These are phyloP conservation scores for Melanomma pulvis-pyrius DNA, from an alignment of 495 filamentous ascomycete genomes.

Conservation along the genomic window DNA sequence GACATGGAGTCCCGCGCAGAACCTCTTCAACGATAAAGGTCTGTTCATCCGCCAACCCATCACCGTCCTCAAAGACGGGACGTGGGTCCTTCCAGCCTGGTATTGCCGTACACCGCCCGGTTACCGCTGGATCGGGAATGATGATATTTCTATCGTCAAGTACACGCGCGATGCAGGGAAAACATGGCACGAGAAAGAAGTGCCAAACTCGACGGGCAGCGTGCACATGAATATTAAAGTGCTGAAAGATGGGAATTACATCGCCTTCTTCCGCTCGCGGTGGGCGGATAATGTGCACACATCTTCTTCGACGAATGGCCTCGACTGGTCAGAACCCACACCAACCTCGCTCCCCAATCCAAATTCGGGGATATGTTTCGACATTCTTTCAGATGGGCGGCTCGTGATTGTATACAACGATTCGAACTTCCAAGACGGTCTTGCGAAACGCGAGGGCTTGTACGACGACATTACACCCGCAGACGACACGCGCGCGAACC, in stretches of 20 bases:
- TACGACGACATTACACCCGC: slow-evolving; percentile 22
- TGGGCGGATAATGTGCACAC: slow-evolving; percentile 21
- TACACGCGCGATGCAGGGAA: slow-evolving; percentile 11
- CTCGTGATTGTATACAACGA: slow-evolving; percentile 18
- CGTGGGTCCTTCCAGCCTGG: slow-evolving; percentile 23
- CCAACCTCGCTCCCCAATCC: slow-evolving; percentile 10
- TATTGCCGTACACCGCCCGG: slow-evolving; percentile 18
- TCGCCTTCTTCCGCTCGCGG: slow-evolving; percentile 17
- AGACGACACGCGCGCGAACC: slow-evolving; percentile 11
- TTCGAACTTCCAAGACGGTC: slow-evolving; percentile 7
- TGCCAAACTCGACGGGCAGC: slow-evolving; percentile 11
- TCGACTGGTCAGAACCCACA: slow-evolving; percentile 8
- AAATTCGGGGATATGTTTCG: slow-evolving; percentile 19
- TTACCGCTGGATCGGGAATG: slow-evolving; percentile 22
- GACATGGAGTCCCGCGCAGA: slow-evolving; percentile 4
- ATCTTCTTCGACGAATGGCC: slow-evolving; percentile 1
- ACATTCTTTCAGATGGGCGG: slow-evolving; percentile 4
- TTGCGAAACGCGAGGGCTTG: slow-evolving; percentile 16
- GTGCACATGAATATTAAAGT: slow-evolving; percentile 24
- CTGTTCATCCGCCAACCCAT: slow-evolving; percentile 22
- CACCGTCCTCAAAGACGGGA: slow-evolving; percentile 10
- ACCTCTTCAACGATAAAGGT: slow-evolving; percentile 15
- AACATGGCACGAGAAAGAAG: slow-evolving; percentile 19
- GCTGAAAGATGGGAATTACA: slow-evolving; percentile 2
- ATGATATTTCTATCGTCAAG: slow-evolving; percentile 17